phyloP scores from a whole-genome alignment of 2,329 filamentous ascomycete species.

The Sarocladium strictum region DNA sequence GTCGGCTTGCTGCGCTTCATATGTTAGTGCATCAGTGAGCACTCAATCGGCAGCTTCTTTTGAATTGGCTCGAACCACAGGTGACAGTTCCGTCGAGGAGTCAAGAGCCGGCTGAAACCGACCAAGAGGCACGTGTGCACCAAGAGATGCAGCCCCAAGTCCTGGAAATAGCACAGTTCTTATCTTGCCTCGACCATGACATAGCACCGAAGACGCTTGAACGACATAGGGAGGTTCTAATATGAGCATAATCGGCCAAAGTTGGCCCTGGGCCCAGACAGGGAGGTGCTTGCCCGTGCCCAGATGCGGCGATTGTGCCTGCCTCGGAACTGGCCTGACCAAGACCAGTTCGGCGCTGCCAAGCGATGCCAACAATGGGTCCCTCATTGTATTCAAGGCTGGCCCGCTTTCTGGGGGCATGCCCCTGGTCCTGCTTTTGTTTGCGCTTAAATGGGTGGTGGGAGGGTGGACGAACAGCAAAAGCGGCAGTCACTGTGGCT shows the following conservation, averaged over 20 bases:
- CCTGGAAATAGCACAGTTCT: too few relatives aligned
- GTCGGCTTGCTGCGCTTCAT: background rate
- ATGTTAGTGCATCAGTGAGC: background rate
- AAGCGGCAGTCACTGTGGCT: conserved; percentile 1
- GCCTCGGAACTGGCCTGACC: background rate
- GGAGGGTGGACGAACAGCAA: background rate
- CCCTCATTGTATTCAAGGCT: background rate
- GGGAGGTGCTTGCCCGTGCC: background rate
- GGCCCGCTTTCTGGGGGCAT: background rate
- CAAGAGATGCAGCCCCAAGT: too few relatives aligned
- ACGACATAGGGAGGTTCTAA: background rate
- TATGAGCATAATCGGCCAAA: background rate
- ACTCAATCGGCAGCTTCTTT: background rate
- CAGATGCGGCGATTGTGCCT: background rate
- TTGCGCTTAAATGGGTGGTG: too few relatives aligned
- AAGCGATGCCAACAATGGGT: conserved; percentile 5
- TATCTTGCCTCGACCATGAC: background rate
- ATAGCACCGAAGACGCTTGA: background rate
- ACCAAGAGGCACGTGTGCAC: too few relatives aligned
- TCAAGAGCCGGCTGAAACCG: background rate
- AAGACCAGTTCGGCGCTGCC: background rate
- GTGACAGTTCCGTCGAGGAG: background rate
- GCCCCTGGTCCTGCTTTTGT: background rate
- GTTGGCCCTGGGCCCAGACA: background rate
- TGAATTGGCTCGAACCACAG: background rate